phyloP scores from a whole-genome alignment of 2,329 filamentous ascomycete genomes.

The Diaporthe velutina region DNA sequence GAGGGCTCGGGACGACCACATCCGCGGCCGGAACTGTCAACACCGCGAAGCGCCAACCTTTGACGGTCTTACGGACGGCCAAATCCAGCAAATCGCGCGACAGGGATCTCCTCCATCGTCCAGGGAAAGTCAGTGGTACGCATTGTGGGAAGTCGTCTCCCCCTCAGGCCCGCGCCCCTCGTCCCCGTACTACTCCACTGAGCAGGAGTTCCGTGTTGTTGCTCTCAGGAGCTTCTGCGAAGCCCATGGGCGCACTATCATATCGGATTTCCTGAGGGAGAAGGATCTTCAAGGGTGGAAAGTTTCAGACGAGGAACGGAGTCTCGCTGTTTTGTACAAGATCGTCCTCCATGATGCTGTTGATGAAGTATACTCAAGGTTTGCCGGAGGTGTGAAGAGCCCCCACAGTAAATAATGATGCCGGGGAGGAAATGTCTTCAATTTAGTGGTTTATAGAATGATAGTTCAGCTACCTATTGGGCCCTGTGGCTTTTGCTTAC shows the following conservation, averaged over 20 bases:
- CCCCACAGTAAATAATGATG: not conserved
- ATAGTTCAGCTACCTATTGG: too few species aligned
- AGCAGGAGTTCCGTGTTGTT: not conserved
- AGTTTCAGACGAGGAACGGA: not conserved
- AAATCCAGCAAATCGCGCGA: not conserved
- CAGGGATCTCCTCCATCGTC: not conserved
- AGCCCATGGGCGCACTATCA: not conserved
- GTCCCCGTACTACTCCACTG: not conserved
- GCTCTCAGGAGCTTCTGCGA: not conserved
- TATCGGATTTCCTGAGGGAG: slow-evolving; percentile 3
- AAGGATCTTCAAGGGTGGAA: not conserved
- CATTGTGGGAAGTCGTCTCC: not conserved
- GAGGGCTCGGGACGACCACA: not conserved
- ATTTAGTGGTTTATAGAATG: too few species aligned
- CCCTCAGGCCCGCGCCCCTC: not conserved
- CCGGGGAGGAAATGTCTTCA: not conserved
- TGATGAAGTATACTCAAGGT: not conserved
- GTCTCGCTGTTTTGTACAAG: not conserved
- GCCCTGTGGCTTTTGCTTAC: too few species aligned
- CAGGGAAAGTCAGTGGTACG: not conserved
- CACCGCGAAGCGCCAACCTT: fast-evolving
- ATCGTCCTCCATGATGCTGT: not conserved
- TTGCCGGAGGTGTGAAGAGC: not conserved
- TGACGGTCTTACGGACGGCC: not conserved
- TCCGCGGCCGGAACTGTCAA: not conserved